Evolutionary conservation across 169 alveolate genomes (phyloP).

Genomic region (Plasmodium gonderi): DNA sequence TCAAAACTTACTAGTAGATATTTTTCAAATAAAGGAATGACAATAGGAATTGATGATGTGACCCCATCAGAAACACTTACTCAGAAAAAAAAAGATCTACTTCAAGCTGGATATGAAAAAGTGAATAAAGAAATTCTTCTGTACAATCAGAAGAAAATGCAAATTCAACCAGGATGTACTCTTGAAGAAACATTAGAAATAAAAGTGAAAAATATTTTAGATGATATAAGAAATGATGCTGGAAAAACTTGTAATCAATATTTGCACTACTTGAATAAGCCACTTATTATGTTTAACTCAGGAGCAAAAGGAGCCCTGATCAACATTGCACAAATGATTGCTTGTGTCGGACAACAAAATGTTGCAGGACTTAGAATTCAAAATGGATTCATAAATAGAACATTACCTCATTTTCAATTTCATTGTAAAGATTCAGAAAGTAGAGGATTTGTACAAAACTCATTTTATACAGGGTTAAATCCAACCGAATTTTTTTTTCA

Average conservation of each 20-base stretch:
- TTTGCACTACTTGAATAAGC: conserved; percentile 93
- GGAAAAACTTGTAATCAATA: conserved; percentile 93
- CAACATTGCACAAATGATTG: conserved; percentile 99
- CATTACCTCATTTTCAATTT: conserved; percentile 97
- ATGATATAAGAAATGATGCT: conserved; percentile 93
- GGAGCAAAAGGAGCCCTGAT: conserved; percentile 99
- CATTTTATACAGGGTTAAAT: conserved; percentile 94
- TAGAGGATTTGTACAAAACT: conserved; percentile 97
- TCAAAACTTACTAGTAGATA: conserved; percentile 96
- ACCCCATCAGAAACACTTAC: conserved; percentile 89
- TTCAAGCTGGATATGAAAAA: conserved; percentile 90
- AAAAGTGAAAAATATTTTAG: conserved; percentile 91
- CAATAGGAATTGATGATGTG: conserved; percentile 99
- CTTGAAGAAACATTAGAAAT: conserved; percentile 96
- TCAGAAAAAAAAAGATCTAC: conserved; percentile 78
- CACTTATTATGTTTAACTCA: conserved; percentile 96
- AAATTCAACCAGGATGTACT: conserved; percentile 96
- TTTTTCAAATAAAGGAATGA: conserved; percentile 96
- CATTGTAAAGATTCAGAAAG: conserved; percentile 94
- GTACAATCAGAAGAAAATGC: conserved; percentile 90
- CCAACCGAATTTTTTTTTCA: conserved; percentile 99
- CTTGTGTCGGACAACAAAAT: conserved; percentile 99
- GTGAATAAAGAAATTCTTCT: conserved; percentile 90
- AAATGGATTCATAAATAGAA: conserved; percentile 96
- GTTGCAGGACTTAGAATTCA: conserved; percentile 95